phyloP scores from a whole-genome alignment of 306 rosid species.

The Prunus davidiana region DNA sequence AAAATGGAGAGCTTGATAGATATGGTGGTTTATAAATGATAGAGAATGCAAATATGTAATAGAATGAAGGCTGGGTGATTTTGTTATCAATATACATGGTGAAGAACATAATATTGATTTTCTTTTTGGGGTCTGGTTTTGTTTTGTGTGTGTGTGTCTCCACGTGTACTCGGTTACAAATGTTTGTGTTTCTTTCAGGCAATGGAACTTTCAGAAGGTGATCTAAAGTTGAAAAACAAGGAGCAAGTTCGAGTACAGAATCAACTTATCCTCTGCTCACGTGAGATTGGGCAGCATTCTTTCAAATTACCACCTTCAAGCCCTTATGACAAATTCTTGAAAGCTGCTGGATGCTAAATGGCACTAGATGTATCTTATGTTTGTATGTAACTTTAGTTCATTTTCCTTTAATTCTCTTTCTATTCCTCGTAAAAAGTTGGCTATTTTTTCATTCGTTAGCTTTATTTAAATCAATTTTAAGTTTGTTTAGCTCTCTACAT shows the following conservation, averaged over 20 bases:
- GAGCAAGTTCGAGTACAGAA: conserved; percentile 40
- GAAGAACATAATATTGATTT: not conserved
- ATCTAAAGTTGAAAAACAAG: conserved; percentile 36
- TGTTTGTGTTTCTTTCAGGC: conserved; percentile 35
- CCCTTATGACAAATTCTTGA: conserved; percentile 87
- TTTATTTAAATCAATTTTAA: conserved; percentile 15
- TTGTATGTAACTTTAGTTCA: conserved; percentile 15
- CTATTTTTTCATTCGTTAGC: conserved; percentile 40
- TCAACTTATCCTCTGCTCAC: conserved; percentile 45
- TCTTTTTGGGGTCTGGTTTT: not conserved
- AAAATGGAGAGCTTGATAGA: not conserved
- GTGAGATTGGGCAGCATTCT: conserved; percentile 48
- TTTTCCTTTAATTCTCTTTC: not conserved
- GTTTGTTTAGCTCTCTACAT: conserved; percentile 17
- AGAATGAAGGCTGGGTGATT: not conserved
- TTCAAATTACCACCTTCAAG: conserved; percentile 83
- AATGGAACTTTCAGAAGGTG: conserved; percentile 44
- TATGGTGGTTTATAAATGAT: not conserved
- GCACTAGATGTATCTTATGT: conserved; percentile 8
- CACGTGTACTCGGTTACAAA: not conserved
- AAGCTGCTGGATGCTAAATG: conserved; percentile 81
- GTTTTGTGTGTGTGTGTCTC: not conserved
- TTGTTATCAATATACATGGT: not conserved
- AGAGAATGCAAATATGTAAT: not conserved
- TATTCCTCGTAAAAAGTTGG: conserved; percentile 4